Evolutionary conservation across 208 protist species (phyloP), one percentile per base, ranked within the genome.

Genomic region (Leishmania tropica): DNA sequence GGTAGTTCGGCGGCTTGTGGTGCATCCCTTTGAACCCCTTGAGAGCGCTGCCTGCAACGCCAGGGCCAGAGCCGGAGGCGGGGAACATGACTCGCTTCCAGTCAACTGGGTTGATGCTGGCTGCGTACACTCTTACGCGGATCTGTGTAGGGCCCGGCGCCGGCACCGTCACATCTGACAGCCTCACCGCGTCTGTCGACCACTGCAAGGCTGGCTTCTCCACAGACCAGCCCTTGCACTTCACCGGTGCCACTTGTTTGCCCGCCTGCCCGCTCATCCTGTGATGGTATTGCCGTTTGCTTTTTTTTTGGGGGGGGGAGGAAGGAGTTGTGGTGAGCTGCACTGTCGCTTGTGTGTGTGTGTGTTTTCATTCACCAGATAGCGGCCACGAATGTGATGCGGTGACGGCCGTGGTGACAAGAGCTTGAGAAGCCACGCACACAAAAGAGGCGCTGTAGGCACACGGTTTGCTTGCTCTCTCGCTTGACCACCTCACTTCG

Each of bases 41-140:
- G 13, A 85, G 53, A n/a, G n/a, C 56, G 17, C 31, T 76, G 58
- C 76, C 85, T 3, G 74, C 78, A n/a, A 80, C 75, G 51, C 60
- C 84, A 56, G 40, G 58, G 53, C 70, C 76, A 47, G 51, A 24
- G 54, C 73, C 58, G 28, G 64, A 82, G 62, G 68, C 42, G 37
- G 64, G 65, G 75, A 92, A 90, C 68, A 73, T 84, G 58, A 72
- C 11, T 48, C 89, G 89, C 68, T 89, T 90, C 58, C 78, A 84
- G 78, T 93, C 89, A 7, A 91, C 56, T 15, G 87, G 87, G 67
- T 93, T 93, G 40, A 93, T 81, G 47, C 81, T 73, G 21, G 87
- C 89, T 6, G 89, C 87, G 83, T 88, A 85, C 47, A 93, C 75
- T 64, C 84, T 87, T 15, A 93, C 81, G 19, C 87, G 87, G 31